Conservation (phyloP, 2,329 filamentous ascomycete species). For the Ilyonectria robusta region DNA sequence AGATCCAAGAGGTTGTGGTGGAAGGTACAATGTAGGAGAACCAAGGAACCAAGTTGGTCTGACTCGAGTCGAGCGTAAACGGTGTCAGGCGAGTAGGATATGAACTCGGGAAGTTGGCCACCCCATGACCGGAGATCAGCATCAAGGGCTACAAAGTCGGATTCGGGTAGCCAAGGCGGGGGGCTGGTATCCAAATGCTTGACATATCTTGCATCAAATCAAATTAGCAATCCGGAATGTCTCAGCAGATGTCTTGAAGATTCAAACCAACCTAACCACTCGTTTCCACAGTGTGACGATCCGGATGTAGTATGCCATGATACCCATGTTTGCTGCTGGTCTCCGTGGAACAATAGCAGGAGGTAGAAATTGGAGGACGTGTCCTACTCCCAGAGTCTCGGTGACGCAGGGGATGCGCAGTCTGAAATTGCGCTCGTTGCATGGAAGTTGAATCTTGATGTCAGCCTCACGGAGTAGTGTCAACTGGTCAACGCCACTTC, state of each 20-base stretch:
- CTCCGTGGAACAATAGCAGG: constrained; percentile 56
- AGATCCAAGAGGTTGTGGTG: constrained; percentile 62
- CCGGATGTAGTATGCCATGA: constrained; percentile 61
- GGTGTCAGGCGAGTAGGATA: constrained; percentile 60
- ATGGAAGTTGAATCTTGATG: constrained; percentile 59
- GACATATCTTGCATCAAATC: constrained; percentile 52
- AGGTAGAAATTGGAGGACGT: constrained; percentile 57
- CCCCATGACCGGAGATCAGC: constrained; percentile 59
- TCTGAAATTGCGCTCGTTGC: constrained; percentile 59
- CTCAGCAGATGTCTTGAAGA: not conserved
- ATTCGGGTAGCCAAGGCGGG: constrained; percentile 60
- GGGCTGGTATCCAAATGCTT: constrained; percentile 57
- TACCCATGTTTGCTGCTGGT: constrained; percentile 59
- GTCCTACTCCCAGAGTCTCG: constrained; percentile 57
- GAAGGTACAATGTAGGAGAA: constrained; percentile 62
- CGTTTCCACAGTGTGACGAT: constrained; percentile 59
- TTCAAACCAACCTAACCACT: constrained; percentile 52
- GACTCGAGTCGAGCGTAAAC: constrained; percentile 63
- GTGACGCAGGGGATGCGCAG: constrained; percentile 58
- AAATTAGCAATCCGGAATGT: constrained; percentile 24
- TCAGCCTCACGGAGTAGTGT: constrained; percentile 57
- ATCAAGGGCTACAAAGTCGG: constrained; percentile 58
- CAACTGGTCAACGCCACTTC: constrained; percentile 56
- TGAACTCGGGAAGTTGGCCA: constrained; percentile 58
- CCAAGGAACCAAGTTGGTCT: constrained; percentile 61